A percentile compares a stretch with the other conserved stretches of the same genome.
These are phyloP conservation scores for Nicotiana noctiflora DNA, from an alignment of 257 asterid species.

Conservation along the genomic window DNA sequence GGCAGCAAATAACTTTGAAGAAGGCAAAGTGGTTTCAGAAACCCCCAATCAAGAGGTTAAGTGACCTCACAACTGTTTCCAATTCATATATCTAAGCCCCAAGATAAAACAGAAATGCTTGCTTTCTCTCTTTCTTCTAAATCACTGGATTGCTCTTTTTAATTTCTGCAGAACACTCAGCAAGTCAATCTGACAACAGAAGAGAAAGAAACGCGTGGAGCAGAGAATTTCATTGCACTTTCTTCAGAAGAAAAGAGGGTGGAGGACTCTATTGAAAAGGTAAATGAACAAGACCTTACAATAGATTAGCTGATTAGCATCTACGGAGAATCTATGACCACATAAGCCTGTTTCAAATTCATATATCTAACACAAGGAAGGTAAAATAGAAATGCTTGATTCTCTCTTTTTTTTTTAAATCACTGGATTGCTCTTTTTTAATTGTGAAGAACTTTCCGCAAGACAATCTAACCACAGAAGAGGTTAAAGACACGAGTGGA, in stretches of 20 bases:
- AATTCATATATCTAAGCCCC: not conserved
- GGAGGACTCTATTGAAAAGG: conserved; percentile 7
- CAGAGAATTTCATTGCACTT: not conserved
- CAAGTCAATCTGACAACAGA: not conserved
- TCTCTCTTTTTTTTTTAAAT: not conserved
- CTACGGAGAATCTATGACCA: not conserved
- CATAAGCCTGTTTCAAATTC: too few relatives aligned
- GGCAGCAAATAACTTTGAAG: conserved; percentile 1
- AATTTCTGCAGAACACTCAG: not conserved
- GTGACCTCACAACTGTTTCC: not conserved
- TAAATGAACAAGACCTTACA: conserved; percentile 8
- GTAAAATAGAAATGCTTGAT: not conserved
- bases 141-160: not conserved
- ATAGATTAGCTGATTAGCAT: conserved; percentile 8
- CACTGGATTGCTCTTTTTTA: not conserved
- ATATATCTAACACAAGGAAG: not conserved
- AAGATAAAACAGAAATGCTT: not conserved
- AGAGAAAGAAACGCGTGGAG: not conserved
- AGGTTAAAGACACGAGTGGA: not conserved
- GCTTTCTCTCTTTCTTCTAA: conserved; percentile 1
- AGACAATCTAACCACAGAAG: not conserved
- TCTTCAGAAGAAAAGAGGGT: conserved; percentile 16
- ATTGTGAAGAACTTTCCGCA: conserved; percentile 1
- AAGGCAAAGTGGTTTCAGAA: not conserved
- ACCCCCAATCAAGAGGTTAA: conserved; percentile 20